Base-by-base conservation (phyloP, 106 monocot species). In the Vanilla planifolia region DNA sequence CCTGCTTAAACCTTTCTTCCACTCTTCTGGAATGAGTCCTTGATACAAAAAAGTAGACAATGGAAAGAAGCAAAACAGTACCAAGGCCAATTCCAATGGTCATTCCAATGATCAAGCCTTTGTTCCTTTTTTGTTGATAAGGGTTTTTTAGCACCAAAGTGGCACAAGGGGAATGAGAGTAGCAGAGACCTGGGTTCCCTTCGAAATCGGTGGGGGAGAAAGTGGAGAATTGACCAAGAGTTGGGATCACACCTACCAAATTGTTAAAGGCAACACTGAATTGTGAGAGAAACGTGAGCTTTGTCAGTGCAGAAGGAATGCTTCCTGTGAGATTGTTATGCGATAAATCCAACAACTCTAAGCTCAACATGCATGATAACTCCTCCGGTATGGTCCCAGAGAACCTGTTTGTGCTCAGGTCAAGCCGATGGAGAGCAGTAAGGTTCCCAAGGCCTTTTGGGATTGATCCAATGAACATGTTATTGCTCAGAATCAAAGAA, bases 201-300 rank as follows among this genome's bases (percentile, higher is more conserved):
- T 59, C 75, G 24, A 88, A 92, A 27, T 78, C 72, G 1, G 50
- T 33, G 3, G 32, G 34, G 2, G 72, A 47, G 63, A 92, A 92
- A 43, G 84, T 80, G 1, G 68, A 78, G 78, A 92, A 92, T 60
- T 92, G 92, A 16, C 77, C 80, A 37, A 73, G 81, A 0, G 33
- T 17, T 19, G 92, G 92, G 55, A 92, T 69, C 9, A 24, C 1
- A 2, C 92, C 92, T 5, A 40, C 46, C 32, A 92, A 47, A 56
- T 84, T 55, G 45, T 92, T 92, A 64, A 81, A 78, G 16, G 92
- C 66, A 30, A 88, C 88, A 26, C 44, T 69, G 62, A 92, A 88
- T 15, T 51, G 65, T 6, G 92, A 84, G 3, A 88, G 62, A 43
- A 92, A 92, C 22, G 30, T 84, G 29, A 92, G 66, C 3, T 65